These are phyloP conservation scores for Podospora pseudocomata DNA, from an alignment of 495 filamentous ascomycete species.

Conservation along the genomic window DNA sequence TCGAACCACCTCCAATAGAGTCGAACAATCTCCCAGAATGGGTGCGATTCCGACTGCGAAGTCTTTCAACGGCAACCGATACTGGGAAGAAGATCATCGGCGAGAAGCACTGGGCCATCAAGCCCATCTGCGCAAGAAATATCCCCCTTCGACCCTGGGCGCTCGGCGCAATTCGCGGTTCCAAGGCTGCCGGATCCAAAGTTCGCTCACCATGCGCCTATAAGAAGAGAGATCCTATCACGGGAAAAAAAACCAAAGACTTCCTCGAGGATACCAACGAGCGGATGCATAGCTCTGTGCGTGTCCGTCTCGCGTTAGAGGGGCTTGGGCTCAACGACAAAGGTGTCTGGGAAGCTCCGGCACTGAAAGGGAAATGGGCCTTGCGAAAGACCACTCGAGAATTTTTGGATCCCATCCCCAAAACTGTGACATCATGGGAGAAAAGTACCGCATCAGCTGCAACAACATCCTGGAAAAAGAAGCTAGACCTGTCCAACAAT, in stretches of 20 bases:
- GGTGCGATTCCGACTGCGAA: not conserved
- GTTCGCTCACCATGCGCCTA: slow-evolving; percentile 58
- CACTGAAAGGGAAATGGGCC: slow-evolving; percentile 46
- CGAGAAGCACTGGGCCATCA: slow-evolving; percentile 41
- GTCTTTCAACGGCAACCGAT: not conserved
- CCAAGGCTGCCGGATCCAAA: slow-evolving; percentile 48
- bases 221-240: slow-evolving; percentile 50
- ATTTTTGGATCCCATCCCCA: slow-evolving; percentile 37
- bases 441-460: not conserved
- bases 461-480: not conserved
- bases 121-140: slow-evolving; percentile 46
- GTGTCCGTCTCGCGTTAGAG: slow-evolving; percentile 49
- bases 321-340: slow-evolving; percentile 58
- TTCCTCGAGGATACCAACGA: slow-evolving; percentile 60
- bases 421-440: slow-evolving; percentile 35
- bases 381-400: slow-evolving; percentile 28
- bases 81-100: slow-evolving; percentile 11
- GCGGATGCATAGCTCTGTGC: slow-evolving; percentile 60
- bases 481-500: not conserved
- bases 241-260: slow-evolving; percentile 35
- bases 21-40: slow-evolving; percentile 8
- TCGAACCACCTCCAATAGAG: not conserved
- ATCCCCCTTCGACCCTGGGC: slow-evolving; percentile 55
- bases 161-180: slow-evolving; percentile 52
- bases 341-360: slow-evolving; percentile 49